Conservation (phyloP, 306 rosid genomes). For the Herpetospermum pedunculosum region DNA sequence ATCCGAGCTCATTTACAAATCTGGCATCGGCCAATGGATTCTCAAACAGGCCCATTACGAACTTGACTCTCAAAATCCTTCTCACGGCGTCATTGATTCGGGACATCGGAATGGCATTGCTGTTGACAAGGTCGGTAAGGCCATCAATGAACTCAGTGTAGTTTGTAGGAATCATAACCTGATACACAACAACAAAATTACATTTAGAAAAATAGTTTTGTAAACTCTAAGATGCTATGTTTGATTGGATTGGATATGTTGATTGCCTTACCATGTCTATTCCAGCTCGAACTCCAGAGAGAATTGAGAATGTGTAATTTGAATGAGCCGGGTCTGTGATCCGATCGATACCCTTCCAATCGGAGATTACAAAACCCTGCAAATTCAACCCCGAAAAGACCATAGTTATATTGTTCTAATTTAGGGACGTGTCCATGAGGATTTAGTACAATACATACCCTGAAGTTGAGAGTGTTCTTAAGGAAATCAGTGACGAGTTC, state of each 20-base stretch:
- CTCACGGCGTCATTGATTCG: slow-evolving; percentile 30
- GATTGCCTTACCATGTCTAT: slow-evolving; percentile 9
- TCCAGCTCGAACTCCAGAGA: background rate
- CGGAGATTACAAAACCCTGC: slow-evolving; percentile 16
- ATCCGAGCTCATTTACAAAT: slow-evolving; percentile 25
- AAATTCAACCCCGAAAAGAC: no score
- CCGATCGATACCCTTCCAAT: slow-evolving; percentile 6
- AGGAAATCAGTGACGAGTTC: background rate
- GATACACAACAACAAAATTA: background rate
- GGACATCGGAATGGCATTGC: slow-evolving; percentile 17
- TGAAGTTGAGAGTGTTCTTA: slow-evolving; percentile 13
- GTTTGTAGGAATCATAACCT: slow-evolving; percentile 28
- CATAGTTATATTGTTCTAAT: background rate
- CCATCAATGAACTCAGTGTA: slow-evolving; percentile 22
- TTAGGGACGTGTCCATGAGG: background rate
- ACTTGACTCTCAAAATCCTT: slow-evolving; percentile 26
- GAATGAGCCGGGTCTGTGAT: slow-evolving; percentile 7
- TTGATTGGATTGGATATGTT: background rate
- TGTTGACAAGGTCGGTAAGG: slow-evolving; percentile 15
- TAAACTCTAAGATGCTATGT: background rate
- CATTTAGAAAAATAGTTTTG: no score
- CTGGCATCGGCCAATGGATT: slow-evolving; percentile 27
- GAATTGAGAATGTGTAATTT: slow-evolving; percentile 8
- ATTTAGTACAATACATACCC: background rate
- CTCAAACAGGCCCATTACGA: slow-evolving; percentile 27